phyloP scores from a whole-genome alignment of 345 rosid genomes.

The Eutrema heterophyllum region DNA sequence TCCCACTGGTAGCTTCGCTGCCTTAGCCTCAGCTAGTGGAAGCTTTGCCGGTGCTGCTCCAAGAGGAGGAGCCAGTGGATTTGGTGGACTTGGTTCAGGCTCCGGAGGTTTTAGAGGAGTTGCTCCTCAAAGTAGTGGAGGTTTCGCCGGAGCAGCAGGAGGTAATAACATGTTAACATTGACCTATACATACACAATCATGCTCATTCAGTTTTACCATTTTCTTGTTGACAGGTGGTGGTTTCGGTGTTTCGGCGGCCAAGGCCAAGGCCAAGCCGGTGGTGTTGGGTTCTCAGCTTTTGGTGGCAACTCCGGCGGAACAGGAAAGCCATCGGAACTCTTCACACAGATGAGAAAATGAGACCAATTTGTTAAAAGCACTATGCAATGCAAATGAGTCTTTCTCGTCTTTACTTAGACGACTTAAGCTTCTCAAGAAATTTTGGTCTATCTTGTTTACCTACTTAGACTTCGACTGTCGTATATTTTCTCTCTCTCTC shows the following conservation, averaged over 20 bases:
- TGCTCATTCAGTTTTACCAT: background rate
- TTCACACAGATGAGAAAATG: slow-evolving; percentile 83
- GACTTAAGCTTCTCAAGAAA: background rate
- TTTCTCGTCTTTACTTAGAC: background rate
- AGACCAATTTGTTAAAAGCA: background rate
- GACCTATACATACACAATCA: background rate
- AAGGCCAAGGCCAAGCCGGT: slow-evolving; percentile 32
- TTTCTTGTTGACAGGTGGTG: slow-evolving; percentile 49
- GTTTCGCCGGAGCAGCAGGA: slow-evolving; percentile 31
- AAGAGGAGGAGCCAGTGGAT: slow-evolving; percentile 39
- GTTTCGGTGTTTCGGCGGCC: slow-evolving; percentile 61
- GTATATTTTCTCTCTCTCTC: background rate
- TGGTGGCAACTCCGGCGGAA: slow-evolving; percentile 40
- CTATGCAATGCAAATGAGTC: background rate
- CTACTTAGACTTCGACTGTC: background rate
- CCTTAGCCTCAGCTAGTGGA: slow-evolving; percentile 34
- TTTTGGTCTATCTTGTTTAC: background rate
- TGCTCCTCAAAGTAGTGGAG: slow-evolving; percentile 28
- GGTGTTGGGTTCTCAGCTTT: slow-evolving; percentile 62
- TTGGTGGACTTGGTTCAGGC: slow-evolving; percentile 39
- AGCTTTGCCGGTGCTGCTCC: slow-evolving; percentile 48
- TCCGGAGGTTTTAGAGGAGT: slow-evolving; percentile 40
- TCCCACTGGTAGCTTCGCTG: slow-evolving; percentile 44
- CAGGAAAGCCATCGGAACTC: slow-evolving; percentile 54
- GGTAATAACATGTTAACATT: slow-evolving; percentile 3